These are phyloP conservation scores for Delonix regia DNA, from an alignment of 306 rosid species.

Conservation along the genomic window DNA sequence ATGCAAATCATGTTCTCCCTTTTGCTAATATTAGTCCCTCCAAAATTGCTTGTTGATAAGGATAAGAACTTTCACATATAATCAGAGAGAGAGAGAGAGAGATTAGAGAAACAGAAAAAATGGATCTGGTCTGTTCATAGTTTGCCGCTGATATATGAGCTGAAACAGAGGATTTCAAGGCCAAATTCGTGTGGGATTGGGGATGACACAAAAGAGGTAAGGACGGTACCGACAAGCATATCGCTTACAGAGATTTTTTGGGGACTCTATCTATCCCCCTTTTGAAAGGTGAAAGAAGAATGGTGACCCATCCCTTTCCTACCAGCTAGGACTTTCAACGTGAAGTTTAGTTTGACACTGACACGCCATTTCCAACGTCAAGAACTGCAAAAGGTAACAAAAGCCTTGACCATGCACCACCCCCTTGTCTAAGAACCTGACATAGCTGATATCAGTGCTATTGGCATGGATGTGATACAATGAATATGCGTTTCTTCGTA, in stretches of 20 bases:
- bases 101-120: background rate
- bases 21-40: background rate
- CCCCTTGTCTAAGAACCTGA: background rate
- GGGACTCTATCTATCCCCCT: slow-evolving; percentile 20
- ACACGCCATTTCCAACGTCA: slow-evolving; percentile 17
- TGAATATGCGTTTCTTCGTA: slow-evolving; percentile 4
- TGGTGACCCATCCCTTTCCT: slow-evolving; percentile 23
- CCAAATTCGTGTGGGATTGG: background rate
- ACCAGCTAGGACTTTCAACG: slow-evolving; percentile 11
- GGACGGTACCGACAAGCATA: background rate
- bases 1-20: background rate
- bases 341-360: slow-evolving; percentile 16
- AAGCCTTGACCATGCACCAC: background rate
- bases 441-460: background rate
- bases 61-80: background rate
- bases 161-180: background rate
- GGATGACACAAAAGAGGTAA: background rate
- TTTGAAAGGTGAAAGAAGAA: slow-evolving; percentile 5
- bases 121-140: background rate
- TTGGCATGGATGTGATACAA: background rate
- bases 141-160: background rate
- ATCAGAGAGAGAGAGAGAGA: background rate
- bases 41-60: slow-evolving; percentile 1
- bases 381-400: background rate
- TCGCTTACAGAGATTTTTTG: slow-evolving; percentile 17